Percentiles rank a stretch among this genome's conserved stretches.
Evolutionary conservation across 768 basidiomycete genomes (phyloP).

Genomic region (Phanerochaete sordida): DNA sequence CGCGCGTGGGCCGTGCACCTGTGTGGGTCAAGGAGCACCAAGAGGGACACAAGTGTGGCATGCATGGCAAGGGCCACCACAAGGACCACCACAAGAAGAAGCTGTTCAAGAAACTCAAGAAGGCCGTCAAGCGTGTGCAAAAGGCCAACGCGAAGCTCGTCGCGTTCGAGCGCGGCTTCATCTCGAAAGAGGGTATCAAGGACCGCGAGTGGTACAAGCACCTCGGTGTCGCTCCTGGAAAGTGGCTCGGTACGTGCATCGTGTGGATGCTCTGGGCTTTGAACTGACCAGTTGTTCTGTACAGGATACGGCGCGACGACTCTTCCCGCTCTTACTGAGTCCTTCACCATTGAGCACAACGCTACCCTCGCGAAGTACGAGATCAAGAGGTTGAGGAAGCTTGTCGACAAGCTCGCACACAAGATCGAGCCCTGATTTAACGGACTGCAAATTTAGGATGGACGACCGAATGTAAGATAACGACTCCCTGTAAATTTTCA

Average conservation of each 20-base stretch:
- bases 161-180: constrained; percentile 76
- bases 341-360: constrained; percentile 68
- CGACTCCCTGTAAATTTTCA: not conserved
- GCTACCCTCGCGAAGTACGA: constrained; percentile 58
- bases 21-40: constrained; percentile 25
- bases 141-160: constrained; percentile 64
- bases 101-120: constrained; percentile 40
- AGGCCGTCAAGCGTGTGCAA: constrained; percentile 56
- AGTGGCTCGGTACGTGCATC: constrained; percentile 67
- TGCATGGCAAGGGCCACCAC: not conserved
- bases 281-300: not conserved
- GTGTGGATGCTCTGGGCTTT: not conserved
- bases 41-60: constrained; percentile 3
- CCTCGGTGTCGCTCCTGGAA: constrained; percentile 83
- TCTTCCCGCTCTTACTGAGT: constrained; percentile 75
- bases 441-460: not conserved
- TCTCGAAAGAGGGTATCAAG: constrained; percentile 71
- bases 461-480: not conserved
- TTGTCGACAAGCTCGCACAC: constrained; percentile 38
- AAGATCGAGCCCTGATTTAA: constrained; percentile 6
- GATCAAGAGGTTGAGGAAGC: constrained; percentile 46
- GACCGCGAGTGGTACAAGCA: constrained; percentile 86
- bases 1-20: constrained; percentile 25
- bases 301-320: constrained; percentile 83
- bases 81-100: constrained; percentile 1